Evolutionary conservation across 1,139 yeast species (phyloP).

Genomic region (Kurtzmaniella quercitrusa): DNA sequence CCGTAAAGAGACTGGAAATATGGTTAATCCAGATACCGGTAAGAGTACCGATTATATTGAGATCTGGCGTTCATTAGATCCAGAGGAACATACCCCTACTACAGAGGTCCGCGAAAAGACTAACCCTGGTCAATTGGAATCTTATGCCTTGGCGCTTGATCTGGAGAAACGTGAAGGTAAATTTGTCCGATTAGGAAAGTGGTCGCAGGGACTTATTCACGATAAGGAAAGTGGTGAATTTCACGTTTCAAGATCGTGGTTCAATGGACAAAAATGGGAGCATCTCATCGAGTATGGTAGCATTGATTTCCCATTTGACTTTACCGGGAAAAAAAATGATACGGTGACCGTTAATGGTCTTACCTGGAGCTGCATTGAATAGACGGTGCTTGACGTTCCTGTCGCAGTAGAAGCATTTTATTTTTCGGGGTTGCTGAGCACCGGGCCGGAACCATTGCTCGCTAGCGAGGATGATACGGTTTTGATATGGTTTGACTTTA

Average conservation of each 20-base stretch:
- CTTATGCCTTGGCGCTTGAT: slow-evolving; percentile 26
- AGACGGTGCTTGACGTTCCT: too few species aligned
- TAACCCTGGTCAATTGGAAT: neutral
- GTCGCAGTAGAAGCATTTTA: too few species aligned
- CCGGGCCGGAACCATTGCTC: too few species aligned
- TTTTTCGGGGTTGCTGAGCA: too few species aligned
- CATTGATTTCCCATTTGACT: slow-evolving; percentile 22
- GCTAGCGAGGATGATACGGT: too few species aligned
- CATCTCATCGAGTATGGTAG: slow-evolving; percentile 26
- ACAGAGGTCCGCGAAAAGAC: slow-evolving; percentile 24
- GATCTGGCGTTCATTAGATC: slow-evolving; percentile 54
- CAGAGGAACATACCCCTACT: slow-evolving; percentile 27
- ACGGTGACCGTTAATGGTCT: slow-evolving; percentile 10
- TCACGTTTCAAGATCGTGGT: slow-evolving; percentile 26
- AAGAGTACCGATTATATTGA: slow-evolving; percentile 46
- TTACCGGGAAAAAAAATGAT: slow-evolving; percentile 15
- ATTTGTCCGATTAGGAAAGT: slow-evolving; percentile 46
- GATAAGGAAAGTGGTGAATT: slow-evolving; percentile 22
- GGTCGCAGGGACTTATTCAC: slow-evolving; percentile 51
- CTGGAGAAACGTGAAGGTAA: slow-evolving; percentile 33
- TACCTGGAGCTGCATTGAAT: slow-evolving; percentile 21
- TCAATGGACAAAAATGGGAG: slow-evolving; percentile 20
- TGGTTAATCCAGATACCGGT: slow-evolving; percentile 48
- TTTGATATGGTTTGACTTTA: too few species aligned
- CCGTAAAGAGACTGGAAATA: slow-evolving; percentile 50